A percentile compares a stretch with the other conserved stretches of the same genome.
These are phyloP conservation scores for Talaromyces albobiverticillius DNA, from an alignment of 2,329 filamentous ascomycete genomes.

Conservation along the genomic window DNA sequence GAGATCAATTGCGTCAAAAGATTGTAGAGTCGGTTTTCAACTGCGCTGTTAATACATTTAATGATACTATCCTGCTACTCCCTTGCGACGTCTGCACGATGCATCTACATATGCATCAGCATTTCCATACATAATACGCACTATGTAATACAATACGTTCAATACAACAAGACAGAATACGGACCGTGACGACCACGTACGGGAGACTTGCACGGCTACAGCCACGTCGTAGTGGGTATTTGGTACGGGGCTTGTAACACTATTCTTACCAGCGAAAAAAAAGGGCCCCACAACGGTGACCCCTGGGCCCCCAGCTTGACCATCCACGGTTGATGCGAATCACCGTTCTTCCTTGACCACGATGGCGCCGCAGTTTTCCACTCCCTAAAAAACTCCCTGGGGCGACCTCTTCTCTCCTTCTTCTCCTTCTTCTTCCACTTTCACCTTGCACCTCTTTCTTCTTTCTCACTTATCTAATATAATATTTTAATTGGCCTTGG, in stretches of 20 bases:
- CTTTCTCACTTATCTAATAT: not conserved
- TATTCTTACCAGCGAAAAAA: not conserved
- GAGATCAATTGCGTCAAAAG: too few relatives aligned
- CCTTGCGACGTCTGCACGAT: too few relatives aligned
- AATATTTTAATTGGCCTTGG: not conserved
- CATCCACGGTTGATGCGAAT: conserved; percentile 2
- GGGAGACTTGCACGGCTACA: too few relatives aligned
- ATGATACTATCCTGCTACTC: too few relatives aligned
- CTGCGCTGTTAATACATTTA: too few relatives aligned
- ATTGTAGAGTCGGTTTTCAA: too few relatives aligned
- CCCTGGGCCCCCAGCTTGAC: conserved; percentile 3
- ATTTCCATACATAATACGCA: too few relatives aligned
- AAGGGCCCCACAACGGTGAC: not conserved
- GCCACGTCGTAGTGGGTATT: too few relatives aligned
- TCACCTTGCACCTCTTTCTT: not conserved
- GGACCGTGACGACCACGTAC: too few relatives aligned
- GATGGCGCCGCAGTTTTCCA: conserved; percentile 3
- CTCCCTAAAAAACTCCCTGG: not conserved
- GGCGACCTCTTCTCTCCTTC: not conserved
- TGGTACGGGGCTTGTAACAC: conserved; percentile 2
- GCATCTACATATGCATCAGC: too few relatives aligned
- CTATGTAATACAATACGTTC: too few relatives aligned
- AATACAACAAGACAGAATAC: too few relatives aligned
- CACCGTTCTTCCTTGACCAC: not conserved
- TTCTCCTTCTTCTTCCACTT: not conserved